These are phyloP conservation scores for Dactylonectria estremocensis DNA, from an alignment of 2,329 filamentous ascomycete genomes.

Conservation along the genomic window DNA sequence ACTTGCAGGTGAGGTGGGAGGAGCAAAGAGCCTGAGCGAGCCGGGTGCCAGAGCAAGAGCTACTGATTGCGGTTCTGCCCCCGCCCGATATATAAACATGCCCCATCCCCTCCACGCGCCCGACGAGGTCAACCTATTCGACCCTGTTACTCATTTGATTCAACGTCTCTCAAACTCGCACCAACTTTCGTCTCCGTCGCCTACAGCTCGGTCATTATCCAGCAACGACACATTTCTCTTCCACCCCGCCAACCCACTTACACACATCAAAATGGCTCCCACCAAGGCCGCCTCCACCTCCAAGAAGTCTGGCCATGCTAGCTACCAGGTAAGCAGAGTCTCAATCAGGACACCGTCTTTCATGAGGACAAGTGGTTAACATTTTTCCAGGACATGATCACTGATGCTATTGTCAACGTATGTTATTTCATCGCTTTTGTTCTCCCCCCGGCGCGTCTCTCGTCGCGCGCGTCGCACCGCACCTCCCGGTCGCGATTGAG, in stretches of 20 bases:
- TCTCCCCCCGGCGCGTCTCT: conserved; percentile 56
- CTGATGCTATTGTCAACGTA: conserved; percentile 74
- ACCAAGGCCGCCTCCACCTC: conserved; percentile 60
- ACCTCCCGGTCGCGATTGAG: conserved; percentile 42
- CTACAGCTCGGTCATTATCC: conserved; percentile 45
- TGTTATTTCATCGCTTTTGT: conserved; percentile 51
- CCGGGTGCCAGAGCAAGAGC: conserved; percentile 42
- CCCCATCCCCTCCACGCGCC: conserved; percentile 67
- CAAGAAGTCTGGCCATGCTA: conserved; percentile 69
- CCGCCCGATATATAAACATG: conserved; percentile 75
- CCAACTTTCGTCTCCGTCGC: conserved; percentile 40
- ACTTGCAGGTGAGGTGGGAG: conserved; percentile 44
- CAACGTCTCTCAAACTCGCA: conserved; percentile 42
- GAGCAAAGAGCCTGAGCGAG: conserved; percentile 36
- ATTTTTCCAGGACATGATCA: conserved; percentile 71
- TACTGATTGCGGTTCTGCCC: conserved; percentile 72
- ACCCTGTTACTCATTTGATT: conserved; percentile 53
- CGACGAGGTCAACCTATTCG: conserved; percentile 58
- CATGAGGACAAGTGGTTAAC: conserved; percentile 21
- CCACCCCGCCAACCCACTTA: conserved; percentile 40
- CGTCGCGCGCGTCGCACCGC: conserved; percentile 42
- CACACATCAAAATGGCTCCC: conserved; percentile 68
- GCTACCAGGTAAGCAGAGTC: conserved; percentile 69
- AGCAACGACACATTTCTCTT: conserved; percentile 31
- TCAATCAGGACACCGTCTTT: conserved; percentile 20